Conservation (phyloP, 768 basidiomycete species). For the Termitomyces sp. region DNA sequence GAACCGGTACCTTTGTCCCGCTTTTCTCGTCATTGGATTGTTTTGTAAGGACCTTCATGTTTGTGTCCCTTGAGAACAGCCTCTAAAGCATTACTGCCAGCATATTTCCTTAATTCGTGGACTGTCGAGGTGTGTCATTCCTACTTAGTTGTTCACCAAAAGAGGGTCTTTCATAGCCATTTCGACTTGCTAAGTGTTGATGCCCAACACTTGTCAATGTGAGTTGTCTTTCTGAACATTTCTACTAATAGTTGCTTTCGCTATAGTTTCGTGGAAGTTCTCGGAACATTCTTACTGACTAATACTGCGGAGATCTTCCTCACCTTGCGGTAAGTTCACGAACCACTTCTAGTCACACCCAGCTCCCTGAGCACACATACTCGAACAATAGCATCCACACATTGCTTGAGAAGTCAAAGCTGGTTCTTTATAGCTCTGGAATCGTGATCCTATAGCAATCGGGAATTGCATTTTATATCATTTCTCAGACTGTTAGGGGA, state of each 20-base stretch:
- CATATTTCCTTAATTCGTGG: constrained; percentile 4
- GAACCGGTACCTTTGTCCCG: constrained; percentile 15
- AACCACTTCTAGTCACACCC: too few species aligned
- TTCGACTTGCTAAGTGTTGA: neutral
- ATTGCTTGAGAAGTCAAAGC: neutral
- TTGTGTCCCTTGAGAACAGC: neutral
- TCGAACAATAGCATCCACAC: neutral
- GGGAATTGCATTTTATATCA: neutral
- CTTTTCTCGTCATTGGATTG: constrained; percentile 10
- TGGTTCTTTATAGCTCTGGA: neutral
- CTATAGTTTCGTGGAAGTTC: constrained; percentile 5
- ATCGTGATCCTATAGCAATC: constrained; percentile 2
- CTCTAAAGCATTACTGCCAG: neutral
- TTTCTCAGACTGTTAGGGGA: constrained; percentile 2
- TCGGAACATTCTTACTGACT: neutral
- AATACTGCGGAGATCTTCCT: constrained; percentile 3
- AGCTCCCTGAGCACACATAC: neutral
- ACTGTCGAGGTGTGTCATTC: neutral
- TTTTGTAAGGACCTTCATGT: constrained; percentile 1
- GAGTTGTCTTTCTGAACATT: too few species aligned
- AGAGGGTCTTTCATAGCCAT: too few species aligned
- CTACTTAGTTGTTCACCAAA: neutral
- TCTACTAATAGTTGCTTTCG: constrained; percentile 1
- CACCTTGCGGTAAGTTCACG: constrained; percentile 1
- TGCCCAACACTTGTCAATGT: neutral